Conservation (phyloP, 306 rosid genomes). For the Urtica urens region DNA sequence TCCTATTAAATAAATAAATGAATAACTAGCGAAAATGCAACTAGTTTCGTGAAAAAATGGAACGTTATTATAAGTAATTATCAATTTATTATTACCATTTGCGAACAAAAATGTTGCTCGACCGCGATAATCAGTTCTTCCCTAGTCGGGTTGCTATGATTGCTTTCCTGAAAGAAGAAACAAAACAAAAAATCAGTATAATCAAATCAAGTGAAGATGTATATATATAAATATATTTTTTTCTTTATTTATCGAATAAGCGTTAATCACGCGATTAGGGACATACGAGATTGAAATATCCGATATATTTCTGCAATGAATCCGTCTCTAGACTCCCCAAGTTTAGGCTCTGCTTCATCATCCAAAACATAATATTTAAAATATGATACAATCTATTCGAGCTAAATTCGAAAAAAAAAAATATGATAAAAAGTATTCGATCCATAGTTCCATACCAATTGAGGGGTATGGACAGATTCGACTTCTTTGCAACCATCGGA, state of each 20-base stretch:
- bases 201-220: background rate
- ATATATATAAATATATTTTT: too few relatives aligned
- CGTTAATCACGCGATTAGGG: slow-evolving; percentile 8
- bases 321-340: slow-evolving; percentile 40
- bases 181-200: background rate
- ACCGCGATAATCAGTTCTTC: slow-evolving; percentile 35
- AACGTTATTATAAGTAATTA: background rate
- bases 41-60: background rate
- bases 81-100: slow-evolving; percentile 26
- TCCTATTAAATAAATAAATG: slow-evolving; percentile 20
- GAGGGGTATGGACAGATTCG: slow-evolving; percentile 36
- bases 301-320: slow-evolving; percentile 49
- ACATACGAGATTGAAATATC: slow-evolving; percentile 55
- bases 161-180: slow-evolving; percentile 23
- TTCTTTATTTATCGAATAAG: too few relatives aligned
- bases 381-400: background rate
- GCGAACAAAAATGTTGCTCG: slow-evolving; percentile 36
- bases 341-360: slow-evolving; percentile 31
- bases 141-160: slow-evolving; percentile 26
- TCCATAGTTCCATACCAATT: slow-evolving; percentile 21
- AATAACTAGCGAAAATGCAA: too few relatives aligned
- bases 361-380: background rate
- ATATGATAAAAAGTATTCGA: background rate
- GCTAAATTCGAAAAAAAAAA: background rate
- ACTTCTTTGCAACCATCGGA: slow-evolving; percentile 38